Evolutionary conservation across 169 alveolate species (phyloP), one percentile per base, ranked within the genome.

Genomic region (Toxoplasma gondii): DNA sequence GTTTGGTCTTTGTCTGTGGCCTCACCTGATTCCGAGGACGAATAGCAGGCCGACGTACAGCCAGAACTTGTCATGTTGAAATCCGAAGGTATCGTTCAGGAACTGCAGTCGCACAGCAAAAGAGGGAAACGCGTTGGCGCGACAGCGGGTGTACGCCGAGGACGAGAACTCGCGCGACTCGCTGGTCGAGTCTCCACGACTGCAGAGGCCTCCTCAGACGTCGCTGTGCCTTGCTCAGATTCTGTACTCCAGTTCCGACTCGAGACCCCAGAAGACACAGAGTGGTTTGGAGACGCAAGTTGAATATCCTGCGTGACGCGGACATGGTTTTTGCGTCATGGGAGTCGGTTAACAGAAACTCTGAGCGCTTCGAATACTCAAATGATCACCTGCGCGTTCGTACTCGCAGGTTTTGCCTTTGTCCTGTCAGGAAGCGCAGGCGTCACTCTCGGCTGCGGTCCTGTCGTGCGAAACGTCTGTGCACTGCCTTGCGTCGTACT

Each of bases 11-110:
- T 49, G 22, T 49, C 22, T 12, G 58, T 34, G 64, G 41, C 19
- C 90, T 9, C 41, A 82, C 90, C 90, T 1, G 64, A 43, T 43
- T 43, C 69, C 67, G 38, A 82, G 90, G 27, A 82, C 90, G 90
- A 82, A 82, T 34, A 82, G 64, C 38, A 82, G 2, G 67, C 67
- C 90, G 16, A 82, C 41, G 41, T 82, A 24, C 12, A 82, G 64
- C 90, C 90, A 82, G 90, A 82, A 82, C 24, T 5, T 10, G 41
- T 82, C 67, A 7, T 19, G 24, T 41, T 82, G 36, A 38, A 82
- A 82, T 41, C 90, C 90, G 36, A 82, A 82, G 67, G 64, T 43
- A 38, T 82, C 67, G 19, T 38, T 12, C 7, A 82, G 90, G 41
- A 82, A 82, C 90, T 82, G 90, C 38, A 43, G 41, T 1, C 45